These are phyloP conservation scores for Anisodus acutangulus DNA, from an alignment of 257 asterid species.

Conservation along the genomic window DNA sequence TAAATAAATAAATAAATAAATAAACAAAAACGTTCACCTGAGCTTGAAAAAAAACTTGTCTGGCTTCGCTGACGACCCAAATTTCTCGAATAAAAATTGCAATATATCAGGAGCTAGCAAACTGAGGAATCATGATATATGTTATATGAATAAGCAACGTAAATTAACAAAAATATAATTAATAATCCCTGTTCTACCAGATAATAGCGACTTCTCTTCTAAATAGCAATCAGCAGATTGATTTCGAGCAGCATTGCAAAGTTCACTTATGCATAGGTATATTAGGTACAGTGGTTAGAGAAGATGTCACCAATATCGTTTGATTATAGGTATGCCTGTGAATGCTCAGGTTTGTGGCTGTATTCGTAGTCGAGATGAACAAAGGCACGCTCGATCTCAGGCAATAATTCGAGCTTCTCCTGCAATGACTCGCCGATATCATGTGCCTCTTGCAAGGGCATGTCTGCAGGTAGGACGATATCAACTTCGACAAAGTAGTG, in stretches of 20 bases:
- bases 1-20: too few species aligned
- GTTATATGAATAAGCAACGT: not conserved
- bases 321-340: conserved; percentile 40
- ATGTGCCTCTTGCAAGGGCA: conserved; percentile 60
- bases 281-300: not conserved
- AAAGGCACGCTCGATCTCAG: conserved; percentile 47
- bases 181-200: conserved; percentile 1
- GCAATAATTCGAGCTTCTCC: conserved; percentile 52
- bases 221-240: not conserved
- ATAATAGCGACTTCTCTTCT: not conserved
- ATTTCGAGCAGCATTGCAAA: not conserved
- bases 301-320: not conserved
- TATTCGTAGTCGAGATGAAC: conserved; percentile 48
- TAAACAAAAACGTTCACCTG: too few species aligned
- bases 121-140: not conserved
- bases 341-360: conserved; percentile 45
- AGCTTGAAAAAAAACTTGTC: too few species aligned
- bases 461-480: conserved; percentile 53
- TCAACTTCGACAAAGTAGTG: conserved; percentile 63
- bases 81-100: not conserved
- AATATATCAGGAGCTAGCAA: not conserved
- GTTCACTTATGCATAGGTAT: not conserved
- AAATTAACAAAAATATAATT: conserved; percentile 12
- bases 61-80: too few species aligned
- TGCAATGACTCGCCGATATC: conserved; percentile 63